Percentiles rank a stretch among this genome's conserved stretches.
Conservation (phyloP, 2,329 filamentous ascomycete species). For the Pestalotiopsis sp. region DNA sequence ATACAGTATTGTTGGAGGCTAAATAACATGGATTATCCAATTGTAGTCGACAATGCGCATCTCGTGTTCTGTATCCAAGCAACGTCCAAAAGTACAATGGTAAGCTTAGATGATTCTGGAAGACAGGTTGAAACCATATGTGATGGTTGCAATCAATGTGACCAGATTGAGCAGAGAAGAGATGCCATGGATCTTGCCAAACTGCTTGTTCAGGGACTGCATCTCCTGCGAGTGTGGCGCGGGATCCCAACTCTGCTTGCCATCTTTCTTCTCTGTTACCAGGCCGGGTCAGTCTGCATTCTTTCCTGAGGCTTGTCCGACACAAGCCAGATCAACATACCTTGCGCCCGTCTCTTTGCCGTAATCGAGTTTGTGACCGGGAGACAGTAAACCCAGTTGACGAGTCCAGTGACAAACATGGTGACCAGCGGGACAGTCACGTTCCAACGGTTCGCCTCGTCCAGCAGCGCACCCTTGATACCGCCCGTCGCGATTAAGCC, state of each 20-base stretch:
- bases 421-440: constrained; percentile 70
- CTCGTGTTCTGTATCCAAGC: not conserved
- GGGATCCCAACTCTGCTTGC: constrained; percentile 82
- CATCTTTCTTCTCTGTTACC: constrained; percentile 74
- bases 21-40: not conserved
- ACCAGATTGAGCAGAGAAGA: constrained; percentile 80
- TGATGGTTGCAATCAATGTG: constrained; percentile 69
- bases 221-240: constrained; percentile 85
- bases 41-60: not conserved
- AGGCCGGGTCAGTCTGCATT: not conserved
- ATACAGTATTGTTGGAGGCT: not conserved
- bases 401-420: constrained; percentile 70
- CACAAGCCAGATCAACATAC: constrained; percentile 45
- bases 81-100: no score
- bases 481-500: constrained; percentile 49
- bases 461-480: constrained; percentile 60
- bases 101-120: constrained; percentile 48
- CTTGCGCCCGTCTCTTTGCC: constrained; percentile 76
- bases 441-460: constrained; percentile 61
- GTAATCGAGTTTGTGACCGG: constrained; percentile 78
- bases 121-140: constrained; percentile 78
- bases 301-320: not conserved
- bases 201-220: constrained; percentile 76
- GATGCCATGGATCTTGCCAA: constrained; percentile 78
- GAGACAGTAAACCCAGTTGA: constrained; percentile 73